Evolutionary conservation across 2,329 filamentous ascomycete genomes (phyloP).

Genomic region (Ceratocystis cacaofunesta): DNA sequence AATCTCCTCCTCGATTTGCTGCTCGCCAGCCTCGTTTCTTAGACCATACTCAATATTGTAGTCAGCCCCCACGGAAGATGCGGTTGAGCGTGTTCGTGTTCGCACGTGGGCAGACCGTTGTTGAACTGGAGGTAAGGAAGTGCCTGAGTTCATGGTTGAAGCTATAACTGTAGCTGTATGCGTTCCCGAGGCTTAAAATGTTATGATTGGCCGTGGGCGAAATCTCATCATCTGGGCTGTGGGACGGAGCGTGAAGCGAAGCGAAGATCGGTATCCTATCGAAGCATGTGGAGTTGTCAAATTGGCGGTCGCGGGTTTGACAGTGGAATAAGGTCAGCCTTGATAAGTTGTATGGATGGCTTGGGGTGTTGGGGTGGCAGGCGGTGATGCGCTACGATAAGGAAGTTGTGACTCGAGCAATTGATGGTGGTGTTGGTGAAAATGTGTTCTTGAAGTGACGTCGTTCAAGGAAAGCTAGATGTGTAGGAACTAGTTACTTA

Average conservation of each 20-base stretch:
- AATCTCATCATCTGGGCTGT: not conserved
- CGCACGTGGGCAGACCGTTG: conserved; percentile 7
- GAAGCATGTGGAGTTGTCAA: not conserved
- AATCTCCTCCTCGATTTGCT: conserved; percentile 82
- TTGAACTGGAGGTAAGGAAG: conserved; percentile 7
- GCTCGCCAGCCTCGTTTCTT: conserved; percentile 28
- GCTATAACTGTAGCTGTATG: conserved; percentile 3
- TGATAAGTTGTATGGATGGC: not conserved
- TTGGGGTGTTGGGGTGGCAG: not conserved
- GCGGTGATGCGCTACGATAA: not conserved
- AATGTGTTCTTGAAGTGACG: conserved; percentile 3
- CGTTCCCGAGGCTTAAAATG: not conserved
- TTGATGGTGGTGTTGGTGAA: not conserved
- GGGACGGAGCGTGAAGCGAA: not conserved
- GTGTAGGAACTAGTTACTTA: no score
- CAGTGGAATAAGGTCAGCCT: not conserved
- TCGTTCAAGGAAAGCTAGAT: not conserved
- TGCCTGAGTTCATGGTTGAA: conserved; percentile 8
- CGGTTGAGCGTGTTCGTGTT: conserved; percentile 5
- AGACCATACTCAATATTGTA: conserved; percentile 24
- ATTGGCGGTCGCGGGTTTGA: not conserved
- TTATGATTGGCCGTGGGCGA: not conserved
- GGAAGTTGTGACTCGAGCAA: not conserved
- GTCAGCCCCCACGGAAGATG: not conserved
- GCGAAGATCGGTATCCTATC: not conserved